These are phyloP conservation scores for Asterochloris erici DNA, from an alignment of 139 green algal species.

Conservation along the genomic window DNA sequence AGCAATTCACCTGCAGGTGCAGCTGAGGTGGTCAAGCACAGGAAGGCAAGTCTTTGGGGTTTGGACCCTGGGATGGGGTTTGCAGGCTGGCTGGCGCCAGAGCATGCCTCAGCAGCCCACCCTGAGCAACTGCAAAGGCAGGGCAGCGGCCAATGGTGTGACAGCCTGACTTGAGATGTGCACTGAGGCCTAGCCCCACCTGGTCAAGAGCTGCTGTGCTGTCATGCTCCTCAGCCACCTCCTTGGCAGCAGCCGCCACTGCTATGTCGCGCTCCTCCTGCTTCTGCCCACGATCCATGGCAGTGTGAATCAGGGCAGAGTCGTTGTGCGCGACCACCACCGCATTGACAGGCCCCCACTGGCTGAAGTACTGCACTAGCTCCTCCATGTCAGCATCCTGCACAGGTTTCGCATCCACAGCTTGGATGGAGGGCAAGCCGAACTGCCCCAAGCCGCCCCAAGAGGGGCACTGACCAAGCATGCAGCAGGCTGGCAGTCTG, in stretches of 20 bases:
- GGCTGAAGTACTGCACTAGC: conserved; percentile 25
- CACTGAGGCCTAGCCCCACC: neutral
- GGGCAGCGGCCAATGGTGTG: too few species aligned
- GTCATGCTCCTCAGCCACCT: neutral
- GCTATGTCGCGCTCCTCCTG: too few species aligned
- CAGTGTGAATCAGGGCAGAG: conserved; percentile 5
- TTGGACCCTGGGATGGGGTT: neutral
- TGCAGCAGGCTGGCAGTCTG: too few species aligned
- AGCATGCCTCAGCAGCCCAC: neutral
- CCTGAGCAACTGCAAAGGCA: neutral
- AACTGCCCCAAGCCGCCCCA: too few species aligned
- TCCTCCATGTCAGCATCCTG: conserved; percentile 24
- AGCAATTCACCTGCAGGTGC: too few species aligned
- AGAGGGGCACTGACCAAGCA: too few species aligned
- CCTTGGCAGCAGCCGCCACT: neutral
- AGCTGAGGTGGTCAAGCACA: too few species aligned
- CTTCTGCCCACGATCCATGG: neutral
- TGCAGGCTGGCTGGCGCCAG: neutral
- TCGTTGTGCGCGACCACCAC: conserved; percentile 34
- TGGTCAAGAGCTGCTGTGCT: neutral
- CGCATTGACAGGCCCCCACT: conserved; percentile 28
- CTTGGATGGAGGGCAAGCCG: too few species aligned
- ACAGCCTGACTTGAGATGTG: too few species aligned
- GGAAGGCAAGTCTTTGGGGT: neutral
- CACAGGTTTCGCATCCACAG: too few species aligned